Base-by-base conservation (phyloP, 2,329 filamentous ascomycete genomes). In the Fusarium verrucosum region DNA sequence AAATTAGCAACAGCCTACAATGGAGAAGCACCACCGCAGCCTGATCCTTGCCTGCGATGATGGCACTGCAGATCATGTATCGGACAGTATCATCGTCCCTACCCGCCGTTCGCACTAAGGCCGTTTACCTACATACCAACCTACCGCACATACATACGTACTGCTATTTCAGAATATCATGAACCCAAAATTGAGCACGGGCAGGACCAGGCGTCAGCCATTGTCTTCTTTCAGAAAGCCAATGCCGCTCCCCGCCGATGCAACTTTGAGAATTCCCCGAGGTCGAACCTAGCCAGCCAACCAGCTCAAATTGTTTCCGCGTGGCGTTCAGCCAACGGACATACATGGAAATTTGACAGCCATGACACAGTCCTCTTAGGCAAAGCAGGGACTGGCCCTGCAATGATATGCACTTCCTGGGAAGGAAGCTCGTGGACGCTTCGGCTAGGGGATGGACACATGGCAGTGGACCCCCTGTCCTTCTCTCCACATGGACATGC, bases 391-490 rank as follows among this genome's bases (percentile, higher is more conserved):
- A 56, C 49, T 25, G 23, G 36, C 55, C 67, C 58, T 69, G 65
- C 33, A 60, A 50, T 28, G 33, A 61, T 54, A 61, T 44, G 53
- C 44, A 43, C 65, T 50, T 46, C 50, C 54, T 63, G 63, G 42
- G 30, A 61, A 63, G 53, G 25, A 65, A 63, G 53, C 52, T 52
- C 56, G 68, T 56, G 58, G 56, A 54, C 59, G 52, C 58, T 61
- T 56, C 50, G 37, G 57, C 65, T 57, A 68, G 58, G 57, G 60
- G 53, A 60, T 44, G 51, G 63, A 66, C 69, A 70, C 69, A 70
- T 70, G 65, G 69, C 65, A 70, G 64, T 71, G 69, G 64, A 59
- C 66, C 62, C 50, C 47, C 54, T n/a, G 50, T 42, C 58, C 43
- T 58, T 61, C 60, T 65, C 62, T 53, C 66, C 66, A 68, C 33